Percentiles rank a stretch among this genome's conserved stretches.
phyloP scores from a whole-genome alignment of 2,329 filamentous ascomycete species.

The Ophiostoma fasciatum region DNA sequence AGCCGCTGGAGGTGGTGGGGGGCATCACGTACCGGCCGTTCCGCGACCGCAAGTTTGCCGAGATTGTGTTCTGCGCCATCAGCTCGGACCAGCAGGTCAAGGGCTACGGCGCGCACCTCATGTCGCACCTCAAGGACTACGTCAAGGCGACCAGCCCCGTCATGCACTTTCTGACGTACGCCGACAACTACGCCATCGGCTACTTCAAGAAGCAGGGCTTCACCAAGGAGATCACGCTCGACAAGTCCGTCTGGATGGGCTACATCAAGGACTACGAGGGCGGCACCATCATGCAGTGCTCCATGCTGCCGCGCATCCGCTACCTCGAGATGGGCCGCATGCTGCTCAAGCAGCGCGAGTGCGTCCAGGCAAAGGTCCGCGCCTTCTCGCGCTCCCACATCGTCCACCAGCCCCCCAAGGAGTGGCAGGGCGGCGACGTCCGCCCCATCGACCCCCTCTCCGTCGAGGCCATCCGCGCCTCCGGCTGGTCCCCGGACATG shows the following conservation, averaged over 20 bases:
- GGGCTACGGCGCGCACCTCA: slow-evolving; percentile 92
- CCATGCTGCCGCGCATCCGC: slow-evolving; percentile 86
- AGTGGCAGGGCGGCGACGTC: slow-evolving; percentile 47
- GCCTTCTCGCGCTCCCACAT: slow-evolving; percentile 81
- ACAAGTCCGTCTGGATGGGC: slow-evolving; percentile 89
- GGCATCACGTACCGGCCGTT: slow-evolving; percentile 96
- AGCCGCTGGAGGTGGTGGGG: slow-evolving; percentile 86
- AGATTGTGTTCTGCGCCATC: slow-evolving; percentile 98
- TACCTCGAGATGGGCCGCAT: slow-evolving; percentile 89
- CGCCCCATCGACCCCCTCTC: slow-evolving; percentile 68
- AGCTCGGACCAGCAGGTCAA: slow-evolving; percentile 97
- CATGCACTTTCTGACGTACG: slow-evolving; percentile 98
- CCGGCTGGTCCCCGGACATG: slow-evolving; percentile 96
- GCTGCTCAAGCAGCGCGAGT: slow-evolving; percentile 94
- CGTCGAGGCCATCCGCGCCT: slow-evolving; percentile 78
- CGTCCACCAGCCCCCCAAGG: slow-evolving; percentile 68
- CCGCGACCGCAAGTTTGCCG: slow-evolving; percentile 79
- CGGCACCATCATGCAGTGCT: slow-evolving; percentile 98
- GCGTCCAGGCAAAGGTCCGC: slow-evolving; percentile 85
- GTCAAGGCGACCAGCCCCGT: slow-evolving; percentile 93
- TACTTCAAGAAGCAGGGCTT: slow-evolving; percentile 99
- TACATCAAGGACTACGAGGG: slow-evolving; percentile 99
- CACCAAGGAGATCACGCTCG: slow-evolving; percentile 92
- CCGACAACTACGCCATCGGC: slow-evolving; percentile 96
- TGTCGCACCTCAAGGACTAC: slow-evolving; percentile 96